A percentile compares a stretch with the other conserved stretches of the same genome.
These are phyloP conservation scores for Stropharia rugosoannulata DNA, from an alignment of 768 basidiomycete species.

Conservation along the genomic window DNA sequence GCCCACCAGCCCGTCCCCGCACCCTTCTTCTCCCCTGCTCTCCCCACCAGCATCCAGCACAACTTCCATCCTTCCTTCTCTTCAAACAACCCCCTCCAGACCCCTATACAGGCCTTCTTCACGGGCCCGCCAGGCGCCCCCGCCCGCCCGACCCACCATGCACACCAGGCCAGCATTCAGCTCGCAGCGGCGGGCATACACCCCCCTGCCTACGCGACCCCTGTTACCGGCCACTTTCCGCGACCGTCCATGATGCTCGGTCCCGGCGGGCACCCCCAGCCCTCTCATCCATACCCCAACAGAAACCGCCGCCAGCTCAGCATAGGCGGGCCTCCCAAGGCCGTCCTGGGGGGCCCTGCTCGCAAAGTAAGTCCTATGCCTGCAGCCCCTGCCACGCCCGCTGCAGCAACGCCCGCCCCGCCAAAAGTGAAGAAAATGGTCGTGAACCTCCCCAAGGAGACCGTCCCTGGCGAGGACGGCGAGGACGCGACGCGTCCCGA, in stretches of 20 bases:
- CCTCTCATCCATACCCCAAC: constrained; percentile 51
- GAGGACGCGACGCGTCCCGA: constrained; percentile 40
- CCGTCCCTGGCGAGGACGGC: constrained; percentile 39
- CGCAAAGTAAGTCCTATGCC: constrained; percentile 75
- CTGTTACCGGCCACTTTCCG: constrained; percentile 57
- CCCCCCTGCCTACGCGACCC: constrained; percentile 60
- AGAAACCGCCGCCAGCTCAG: constrained; percentile 70
- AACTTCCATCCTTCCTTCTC: constrained; percentile 58
- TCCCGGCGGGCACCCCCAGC: constrained; percentile 34
- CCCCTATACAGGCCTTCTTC: constrained; percentile 75
- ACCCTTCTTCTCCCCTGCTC: constrained; percentile 63
- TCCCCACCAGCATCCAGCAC: constrained; percentile 59
- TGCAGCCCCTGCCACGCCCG: constrained; percentile 28
- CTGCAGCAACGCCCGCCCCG: constrained; percentile 31
- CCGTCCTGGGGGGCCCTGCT: constrained; percentile 75
- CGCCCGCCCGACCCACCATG: constrained; percentile 54
- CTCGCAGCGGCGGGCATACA: constrained; percentile 60
- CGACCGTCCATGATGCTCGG: constrained; percentile 46
- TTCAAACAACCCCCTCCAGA: constrained; percentile 53
- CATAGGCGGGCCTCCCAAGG: constrained; percentile 88
- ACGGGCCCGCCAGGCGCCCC: constrained; percentile 48
- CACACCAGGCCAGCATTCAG: constrained; percentile 59
- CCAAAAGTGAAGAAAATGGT: constrained; percentile 63
- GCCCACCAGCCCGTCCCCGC: constrained; percentile 52
- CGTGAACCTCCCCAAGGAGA: constrained; percentile 77